Percentiles rank a stretch among this genome's conserved stretches.
Evolutionary conservation across 2,329 filamentous ascomycete genomes (phyloP).

Genomic region (Xylariaceae sp.): DNA sequence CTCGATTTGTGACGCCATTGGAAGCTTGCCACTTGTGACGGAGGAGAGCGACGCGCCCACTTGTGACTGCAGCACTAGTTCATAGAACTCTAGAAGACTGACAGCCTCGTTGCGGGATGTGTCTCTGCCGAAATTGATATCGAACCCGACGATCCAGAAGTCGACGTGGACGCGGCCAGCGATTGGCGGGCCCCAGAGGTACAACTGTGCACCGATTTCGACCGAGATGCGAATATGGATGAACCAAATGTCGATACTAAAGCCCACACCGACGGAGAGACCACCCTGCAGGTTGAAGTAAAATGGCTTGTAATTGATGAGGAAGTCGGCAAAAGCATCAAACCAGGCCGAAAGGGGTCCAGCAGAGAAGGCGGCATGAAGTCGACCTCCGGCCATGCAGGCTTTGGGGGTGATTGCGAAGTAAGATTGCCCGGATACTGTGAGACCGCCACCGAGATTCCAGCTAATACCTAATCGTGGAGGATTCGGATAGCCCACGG

Average conservation of each 20-base stretch:
- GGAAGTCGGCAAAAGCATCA: conserved; percentile 39
- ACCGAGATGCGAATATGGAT: conserved; percentile 27
- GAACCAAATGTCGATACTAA: conserved; percentile 30
- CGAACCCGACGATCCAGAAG: conserved; percentile 29
- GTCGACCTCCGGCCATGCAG: conserved; percentile 40
- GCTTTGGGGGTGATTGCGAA: conserved; percentile 44
- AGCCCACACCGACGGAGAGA: conserved; percentile 30
- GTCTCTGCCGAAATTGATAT: conserved; percentile 5
- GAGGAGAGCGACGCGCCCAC: not conserved
- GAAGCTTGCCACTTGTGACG: not conserved
- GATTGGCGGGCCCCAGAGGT: conserved; percentile 31
- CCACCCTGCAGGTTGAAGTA: conserved; percentile 32
- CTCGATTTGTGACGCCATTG: not conserved
- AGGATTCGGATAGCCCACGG: conserved; percentile 37
- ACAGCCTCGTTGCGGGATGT: not conserved
- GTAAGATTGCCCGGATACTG: conserved; percentile 40
- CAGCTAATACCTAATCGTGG: conserved; percentile 39
- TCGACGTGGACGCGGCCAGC: conserved; percentile 32
- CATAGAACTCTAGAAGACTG: conserved; percentile 11
- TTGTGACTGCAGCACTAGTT: not conserved
- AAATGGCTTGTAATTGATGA: conserved; percentile 41
- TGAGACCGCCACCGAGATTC: conserved; percentile 31
- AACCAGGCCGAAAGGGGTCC: conserved; percentile 39
- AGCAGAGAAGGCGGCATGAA: conserved; percentile 28
- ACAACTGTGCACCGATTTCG: conserved; percentile 30